These are phyloP conservation scores for Papiliotrema laurentii DNA, from an alignment of 1,284 basidiomycete species.

Conservation along the genomic window DNA sequence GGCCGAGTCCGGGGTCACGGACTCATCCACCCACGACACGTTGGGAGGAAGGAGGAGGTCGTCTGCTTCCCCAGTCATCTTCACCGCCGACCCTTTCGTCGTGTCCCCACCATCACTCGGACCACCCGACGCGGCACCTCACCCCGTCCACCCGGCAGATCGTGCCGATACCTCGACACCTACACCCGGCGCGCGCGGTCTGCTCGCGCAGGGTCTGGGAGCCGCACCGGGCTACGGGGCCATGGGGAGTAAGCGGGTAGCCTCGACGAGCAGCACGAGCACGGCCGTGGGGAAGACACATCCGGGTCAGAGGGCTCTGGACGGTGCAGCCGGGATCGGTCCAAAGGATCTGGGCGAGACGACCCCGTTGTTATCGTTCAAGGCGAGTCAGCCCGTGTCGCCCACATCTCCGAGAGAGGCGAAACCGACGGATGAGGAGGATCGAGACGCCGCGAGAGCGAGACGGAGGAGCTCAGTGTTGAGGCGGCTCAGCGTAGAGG, in stretches of 20 bases:
- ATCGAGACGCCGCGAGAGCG: constrained; percentile 10
- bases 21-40: too few species aligned
- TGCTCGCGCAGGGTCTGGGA: neutral
- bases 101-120: too few species aligned
- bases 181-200: too few species aligned
- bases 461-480: constrained; percentile 15
- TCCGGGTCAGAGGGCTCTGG: neutral
- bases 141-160: too few species aligned
- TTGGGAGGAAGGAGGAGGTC: too few species aligned
- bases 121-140: too few species aligned
- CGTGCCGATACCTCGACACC: too few species aligned
- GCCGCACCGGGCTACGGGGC: neutral
- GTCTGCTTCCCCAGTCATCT: too few species aligned
- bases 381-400: neutral
- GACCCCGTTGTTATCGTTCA: neutral
- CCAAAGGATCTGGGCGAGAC: constrained; percentile 1
- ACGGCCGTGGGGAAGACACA: neutral
- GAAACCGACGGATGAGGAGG: constrained; percentile 4
- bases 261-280: neutral
- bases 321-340: neutral
- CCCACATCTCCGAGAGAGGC: neutral
- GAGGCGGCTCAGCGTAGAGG: constrained; percentile 4
- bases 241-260: neutral
- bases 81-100: too few species aligned
- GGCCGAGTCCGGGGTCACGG: too few species aligned